Evolutionary conservation across 257 asterid genomes (phyloP).

Genomic region (Plectranthus barbatus): DNA sequence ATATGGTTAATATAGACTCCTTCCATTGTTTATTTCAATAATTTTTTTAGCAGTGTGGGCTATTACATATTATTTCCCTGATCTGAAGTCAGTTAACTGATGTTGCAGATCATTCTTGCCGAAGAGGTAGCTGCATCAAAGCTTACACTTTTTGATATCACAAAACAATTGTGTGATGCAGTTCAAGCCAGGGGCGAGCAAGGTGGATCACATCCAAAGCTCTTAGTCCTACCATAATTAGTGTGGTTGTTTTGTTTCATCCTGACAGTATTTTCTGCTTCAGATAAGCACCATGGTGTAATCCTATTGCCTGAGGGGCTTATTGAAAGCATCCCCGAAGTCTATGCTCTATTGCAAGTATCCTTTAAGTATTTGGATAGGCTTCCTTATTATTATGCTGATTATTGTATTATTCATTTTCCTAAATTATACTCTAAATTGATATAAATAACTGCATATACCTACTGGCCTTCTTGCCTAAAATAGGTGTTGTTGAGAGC

Average conservation of each 20-base stretch:
- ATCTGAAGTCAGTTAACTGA: constrained; percentile 5
- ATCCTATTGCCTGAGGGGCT: constrained; percentile 95
- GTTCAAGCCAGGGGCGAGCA: constrained; percentile 87
- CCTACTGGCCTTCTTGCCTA: not conserved
- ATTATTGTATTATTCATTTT: not conserved
- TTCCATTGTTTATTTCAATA: not conserved
- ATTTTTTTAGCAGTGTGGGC: not conserved
- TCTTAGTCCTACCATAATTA: constrained; percentile 1
- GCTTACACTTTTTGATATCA: constrained; percentile 93
- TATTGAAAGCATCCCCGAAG: constrained; percentile 95
- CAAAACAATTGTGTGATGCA: constrained; percentile 91
- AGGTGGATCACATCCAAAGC: constrained; percentile 34
- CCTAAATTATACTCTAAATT: not conserved
- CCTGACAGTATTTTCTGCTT: constrained; percentile 24
- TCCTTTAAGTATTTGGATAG: not conserved
- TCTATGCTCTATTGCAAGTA: constrained; percentile 87
- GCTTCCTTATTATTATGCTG: not conserved
- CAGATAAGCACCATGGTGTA: constrained; percentile 94
- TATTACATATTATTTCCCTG: not conserved
- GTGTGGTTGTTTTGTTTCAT: not conserved
- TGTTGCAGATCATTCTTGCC: constrained; percentile 77
- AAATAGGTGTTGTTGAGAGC: not conserved
- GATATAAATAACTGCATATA: not conserved
- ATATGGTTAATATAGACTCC: constrained; percentile 53
- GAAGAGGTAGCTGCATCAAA: constrained; percentile 96